Base-by-base conservation (phyloP, 306 rosid species). In the Malus fusca region DNA sequence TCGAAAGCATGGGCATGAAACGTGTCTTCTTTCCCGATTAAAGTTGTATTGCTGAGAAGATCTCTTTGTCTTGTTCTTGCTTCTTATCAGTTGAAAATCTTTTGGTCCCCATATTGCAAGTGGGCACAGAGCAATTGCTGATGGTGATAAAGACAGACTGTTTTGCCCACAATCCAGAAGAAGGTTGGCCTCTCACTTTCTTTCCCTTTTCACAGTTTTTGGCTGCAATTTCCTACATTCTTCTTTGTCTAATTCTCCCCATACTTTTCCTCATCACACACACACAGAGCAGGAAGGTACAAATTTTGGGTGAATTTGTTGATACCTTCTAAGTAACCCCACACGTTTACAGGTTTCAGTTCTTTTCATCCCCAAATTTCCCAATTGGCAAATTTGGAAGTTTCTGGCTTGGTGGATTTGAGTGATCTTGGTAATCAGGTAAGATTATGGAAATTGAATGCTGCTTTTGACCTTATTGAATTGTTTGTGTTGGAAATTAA, bases 91-190 rank as follows among this genome's bases (percentile, higher is more conserved):
- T 85, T 48, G 55, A 15, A 85, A 80, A 72, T 85, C 51, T 52
- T 52, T 79, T 84, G 93, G 87, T 87, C 96, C 96, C 92, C 77
- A 80, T 31, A 79, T 78, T 81, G 87, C 82, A 90, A 92, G 89
- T 88, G 87, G 91, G 77, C 85, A 76, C 84, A 60, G 77, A 82
- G 77, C 79, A 77, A 74, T 68, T 84, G 80, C 69, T 70, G 84
- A 70, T 79, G 73, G 33, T 82, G 90, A 93, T 75, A 68, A 77
- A 67, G 86, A 89, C 90, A 78, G 78, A 78, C 85, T 76, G 53
- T 75, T 23, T 60, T 84, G 74, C 87, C 70, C 77, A 69, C 75
- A 58, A 66, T 78, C 86, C 84, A 53, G 46, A 85, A 82, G 84
- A 79, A 80, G 97, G 91, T 90, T 79, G 82, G 76, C 69, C 76